Percentiles rank a stretch among this genome's conserved stretches.
Conservation (phyloP, 2,329 filamentous ascomycete genomes). For the Alternaria gansuensis region DNA sequence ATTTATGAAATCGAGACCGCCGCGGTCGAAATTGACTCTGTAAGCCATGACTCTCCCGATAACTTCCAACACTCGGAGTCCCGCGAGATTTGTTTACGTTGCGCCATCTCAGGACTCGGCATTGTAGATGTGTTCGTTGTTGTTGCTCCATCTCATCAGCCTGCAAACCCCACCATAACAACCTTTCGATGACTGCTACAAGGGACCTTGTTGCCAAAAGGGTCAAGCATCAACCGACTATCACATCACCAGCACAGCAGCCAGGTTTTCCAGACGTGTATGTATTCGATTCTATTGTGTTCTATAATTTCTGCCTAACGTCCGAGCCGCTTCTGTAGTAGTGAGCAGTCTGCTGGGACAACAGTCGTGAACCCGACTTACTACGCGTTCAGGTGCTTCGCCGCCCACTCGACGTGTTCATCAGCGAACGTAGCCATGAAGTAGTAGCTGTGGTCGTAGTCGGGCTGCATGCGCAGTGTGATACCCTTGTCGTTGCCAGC, state of each 20-base stretch:
- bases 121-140: background rate
- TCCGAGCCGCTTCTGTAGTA: constrained; percentile 46
- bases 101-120: background rate
- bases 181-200: background rate
- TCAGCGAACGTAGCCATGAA: constrained; percentile 91
- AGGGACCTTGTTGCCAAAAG: background rate
- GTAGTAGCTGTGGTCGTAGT: constrained; percentile 97
- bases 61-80: background rate
- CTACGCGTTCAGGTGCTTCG: constrained; percentile 77
- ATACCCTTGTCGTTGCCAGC: constrained; percentile 75
- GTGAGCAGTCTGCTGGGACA: constrained; percentile 33
- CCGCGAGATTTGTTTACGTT: background rate
- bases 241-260: background rate
- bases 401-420: constrained; percentile 91
- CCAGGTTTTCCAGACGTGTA: background rate
- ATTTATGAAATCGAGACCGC: constrained; percentile 7
- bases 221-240: background rate
- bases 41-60: background rate
- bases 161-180: background rate
- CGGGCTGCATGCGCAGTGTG: constrained; percentile 82
- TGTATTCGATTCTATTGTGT: background rate
- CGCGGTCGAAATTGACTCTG: background rate
- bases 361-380: constrained; percentile 37
- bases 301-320: constrained; percentile 40
- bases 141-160: background rate